These are phyloP conservation scores for Domatiomyces globalis DNA, from an alignment of 2,329 filamentous ascomycete species.

Conservation along the genomic window DNA sequence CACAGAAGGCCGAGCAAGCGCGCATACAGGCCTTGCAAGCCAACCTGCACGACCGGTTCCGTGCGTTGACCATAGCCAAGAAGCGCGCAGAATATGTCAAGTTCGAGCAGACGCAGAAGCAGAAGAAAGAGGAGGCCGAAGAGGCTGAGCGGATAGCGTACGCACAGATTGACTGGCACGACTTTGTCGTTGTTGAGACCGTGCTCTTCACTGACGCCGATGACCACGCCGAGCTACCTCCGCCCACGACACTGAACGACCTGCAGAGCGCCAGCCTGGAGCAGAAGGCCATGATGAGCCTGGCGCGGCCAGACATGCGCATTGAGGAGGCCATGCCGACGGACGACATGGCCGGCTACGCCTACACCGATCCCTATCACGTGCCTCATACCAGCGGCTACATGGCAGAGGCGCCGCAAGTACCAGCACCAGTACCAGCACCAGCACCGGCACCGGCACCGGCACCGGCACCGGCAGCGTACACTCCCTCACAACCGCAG, in stretches of 20 bases:
- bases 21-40: conserved; percentile 58
- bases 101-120: conserved; percentile 69
- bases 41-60: conserved; percentile 66
- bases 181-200: conserved; percentile 91
- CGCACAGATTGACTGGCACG: conserved; percentile 91
- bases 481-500: conserved; percentile 19
- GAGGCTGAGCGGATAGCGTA: conserved; percentile 66
- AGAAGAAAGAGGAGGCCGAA: conserved; percentile 74
- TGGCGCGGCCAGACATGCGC: conserved; percentile 58
- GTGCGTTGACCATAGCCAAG: conserved; percentile 65
- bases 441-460: conserved; percentile 20
- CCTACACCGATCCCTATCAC: conserved; percentile 36
- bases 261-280: conserved; percentile 89
- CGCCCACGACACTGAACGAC: conserved; percentile 78
- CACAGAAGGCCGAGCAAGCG: conserved; percentile 56
- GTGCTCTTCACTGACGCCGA: conserved; percentile 84
- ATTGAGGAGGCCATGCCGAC: conserved; percentile 93
- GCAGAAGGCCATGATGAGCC: conserved; percentile 81
- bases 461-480: conserved; percentile 20
- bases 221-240: conserved; percentile 70
- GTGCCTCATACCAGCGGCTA: conserved; percentile 25
- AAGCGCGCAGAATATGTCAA: conserved; percentile 78
- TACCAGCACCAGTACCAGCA: conserved; percentile 22
- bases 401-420: conserved; percentile 1
- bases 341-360: conserved; percentile 44